Conservation (phyloP, 2,329 filamentous ascomycete species). For the Geosmithia putterillii region DNA sequence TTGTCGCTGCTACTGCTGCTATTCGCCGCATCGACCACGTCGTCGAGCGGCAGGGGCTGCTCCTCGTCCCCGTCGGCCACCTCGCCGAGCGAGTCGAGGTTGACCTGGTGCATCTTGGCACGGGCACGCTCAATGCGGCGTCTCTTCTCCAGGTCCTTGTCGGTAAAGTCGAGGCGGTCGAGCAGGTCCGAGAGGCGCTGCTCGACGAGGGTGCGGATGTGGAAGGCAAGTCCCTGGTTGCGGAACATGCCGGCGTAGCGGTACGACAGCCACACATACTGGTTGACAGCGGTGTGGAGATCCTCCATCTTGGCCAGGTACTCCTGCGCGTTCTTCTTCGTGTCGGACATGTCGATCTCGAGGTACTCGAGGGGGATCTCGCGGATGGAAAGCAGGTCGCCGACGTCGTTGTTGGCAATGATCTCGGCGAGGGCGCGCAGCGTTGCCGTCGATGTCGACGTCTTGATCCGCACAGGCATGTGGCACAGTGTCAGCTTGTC, state of each 20-base stretch:
- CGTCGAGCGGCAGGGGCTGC: constrained; percentile 5
- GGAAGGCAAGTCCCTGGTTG: constrained; percentile 62
- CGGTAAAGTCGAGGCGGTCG: constrained; percentile 36
- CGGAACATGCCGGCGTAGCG: constrained; percentile 72
- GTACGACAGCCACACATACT: constrained; percentile 91
- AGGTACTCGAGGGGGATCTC: constrained; percentile 63
- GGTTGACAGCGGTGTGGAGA: constrained; percentile 69
- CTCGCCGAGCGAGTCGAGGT: constrained; percentile 4
- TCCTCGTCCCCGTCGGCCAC: constrained; percentile 6
- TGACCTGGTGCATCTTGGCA: constrained; percentile 7
- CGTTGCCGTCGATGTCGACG: background rate
- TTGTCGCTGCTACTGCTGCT: too few species aligned
- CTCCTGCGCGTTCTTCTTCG: constrained; percentile 23
- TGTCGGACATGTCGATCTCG: constrained; percentile 42
- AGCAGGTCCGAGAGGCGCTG: constrained; percentile 45
- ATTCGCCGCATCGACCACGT: background rate
- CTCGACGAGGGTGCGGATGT: constrained; percentile 70
- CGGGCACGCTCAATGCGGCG: constrained; percentile 10
- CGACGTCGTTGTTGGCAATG: constrained; percentile 54
- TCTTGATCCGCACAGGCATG: constrained; percentile 45
- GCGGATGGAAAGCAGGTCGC: constrained; percentile 58
- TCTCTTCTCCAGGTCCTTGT: constrained; percentile 15
- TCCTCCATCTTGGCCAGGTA: constrained; percentile 61
- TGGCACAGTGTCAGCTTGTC: constrained; percentile 69
- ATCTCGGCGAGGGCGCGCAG: constrained; percentile 54